Base-by-base conservation (phyloP, 2,329 filamentous ascomycete species). In the Fusarium compactum region DNA sequence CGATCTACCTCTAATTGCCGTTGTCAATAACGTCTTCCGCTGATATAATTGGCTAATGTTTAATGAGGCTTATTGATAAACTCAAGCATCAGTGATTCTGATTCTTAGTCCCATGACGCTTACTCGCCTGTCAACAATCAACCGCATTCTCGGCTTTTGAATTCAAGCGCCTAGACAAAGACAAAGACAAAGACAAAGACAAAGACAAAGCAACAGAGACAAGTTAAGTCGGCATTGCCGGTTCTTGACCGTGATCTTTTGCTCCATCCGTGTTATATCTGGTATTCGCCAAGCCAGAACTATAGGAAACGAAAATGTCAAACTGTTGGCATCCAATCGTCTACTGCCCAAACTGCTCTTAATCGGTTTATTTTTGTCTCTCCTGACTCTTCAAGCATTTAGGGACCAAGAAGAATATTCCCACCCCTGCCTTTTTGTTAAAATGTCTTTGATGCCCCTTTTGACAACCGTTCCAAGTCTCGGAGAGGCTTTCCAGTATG, bases 191-290 rank as follows among this genome's bases (percentile, higher is more conserved):
- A n/a, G n/a, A n/a, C 34, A 38, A n/a, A 38, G 32, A 40, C 47
- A n/a, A 18, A 45, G 47, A 41, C 47, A 22, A 18, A 52, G 55
- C 22, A 43, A 30, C 67, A 40, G 34, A 38, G 34, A 38, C 34
- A 38, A n/a, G 55, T 53, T 55, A 40, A 47, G 53, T 64, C 58
- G 62, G 44, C 58, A 64, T 60, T 54, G 38, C 67, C 44, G 53
- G 47, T 43, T 57, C 51, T 46, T 34, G 34, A 15, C 50, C 30
- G 29, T 41, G 46, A 18, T 24, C 18, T n/a, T 18, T 12, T 20
- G 20, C 54, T 59, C 2, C 8, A 20, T 27, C 8, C 24, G 34
- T 38, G 18, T 38, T 38, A 34, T 59, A 41, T 29, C n/a, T 44
- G 47, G 38, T 50, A 58, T 58, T 55, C 29, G 44, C 55, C 61